Evolutionary conservation across 192 early-diverging fungal species (phyloP).

Genomic region (Coemansia umbellata): DNA sequence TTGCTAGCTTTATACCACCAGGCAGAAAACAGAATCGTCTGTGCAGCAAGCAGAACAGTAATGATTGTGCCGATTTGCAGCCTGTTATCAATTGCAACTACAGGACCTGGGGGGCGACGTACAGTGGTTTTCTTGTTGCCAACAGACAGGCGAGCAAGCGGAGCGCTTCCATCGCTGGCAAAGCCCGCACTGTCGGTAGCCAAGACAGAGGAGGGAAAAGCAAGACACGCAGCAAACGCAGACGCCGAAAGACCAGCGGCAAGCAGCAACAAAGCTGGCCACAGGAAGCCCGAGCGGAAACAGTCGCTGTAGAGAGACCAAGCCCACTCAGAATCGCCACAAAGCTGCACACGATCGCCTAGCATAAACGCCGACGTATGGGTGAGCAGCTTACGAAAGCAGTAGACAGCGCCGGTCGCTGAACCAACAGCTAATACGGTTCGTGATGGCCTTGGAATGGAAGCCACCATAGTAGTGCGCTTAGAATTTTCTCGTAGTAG

Average conservation of each 20-base stretch:
- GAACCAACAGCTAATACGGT: not conserved
- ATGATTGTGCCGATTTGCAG: not conserved
- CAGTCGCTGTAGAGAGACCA: slow-evolving; percentile 13
- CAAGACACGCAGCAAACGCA: not conserved
- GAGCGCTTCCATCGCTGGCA: not conserved
- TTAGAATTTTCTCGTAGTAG: too few species aligned
- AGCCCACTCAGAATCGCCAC: slow-evolving; percentile 3
- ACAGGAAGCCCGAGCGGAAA: slow-evolving; percentile 12
- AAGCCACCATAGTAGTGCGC: not conserved
- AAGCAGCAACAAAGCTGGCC: slow-evolving; percentile 13
- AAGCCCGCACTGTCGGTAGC: too few species aligned
- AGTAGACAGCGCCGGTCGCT: not conserved
- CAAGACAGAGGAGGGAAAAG: not conserved
- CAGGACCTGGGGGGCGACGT: slow-evolving; percentile 3
- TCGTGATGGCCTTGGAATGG: not conserved
- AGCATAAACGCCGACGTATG: not conserved
- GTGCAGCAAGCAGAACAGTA: not conserved
- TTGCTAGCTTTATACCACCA: not conserved
- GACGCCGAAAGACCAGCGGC: not conserved
- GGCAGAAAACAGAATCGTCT: not conserved
- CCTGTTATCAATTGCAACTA: slow-evolving; percentile 6
- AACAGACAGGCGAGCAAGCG: not conserved
- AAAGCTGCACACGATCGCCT: not conserved
- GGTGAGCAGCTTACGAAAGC: not conserved
- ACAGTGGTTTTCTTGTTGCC: not conserved